Evolutionary conservation across 2,329 filamentous ascomycete genomes (phyloP), one percentile per base, ranked within the genome.

Genomic region (Colletotrichum scovillei): DNA sequence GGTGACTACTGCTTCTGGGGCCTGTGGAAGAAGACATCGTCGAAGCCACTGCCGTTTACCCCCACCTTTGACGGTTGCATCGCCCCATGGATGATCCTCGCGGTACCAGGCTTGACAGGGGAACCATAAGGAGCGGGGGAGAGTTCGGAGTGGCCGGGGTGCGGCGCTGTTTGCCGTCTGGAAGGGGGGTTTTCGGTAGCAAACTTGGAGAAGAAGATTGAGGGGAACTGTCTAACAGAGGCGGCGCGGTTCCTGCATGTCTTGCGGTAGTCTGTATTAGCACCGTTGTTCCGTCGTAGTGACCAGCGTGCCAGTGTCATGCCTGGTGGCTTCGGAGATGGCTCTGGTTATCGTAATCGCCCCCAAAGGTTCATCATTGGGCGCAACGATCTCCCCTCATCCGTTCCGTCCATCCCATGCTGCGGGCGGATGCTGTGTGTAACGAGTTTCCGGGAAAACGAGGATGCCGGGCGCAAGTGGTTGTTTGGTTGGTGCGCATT

Each of bases 161-260:
- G 42, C 52, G 63, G 68, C 57, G 24, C 38, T 67, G 30, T 63
- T 63, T 63, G 57, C 68, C 56, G 67, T 59, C 38, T 56, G 32
- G 52, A 63, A 63, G 69, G 60, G 22, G 24, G 22, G 24, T 65
- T 65, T 14, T 38, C 26, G 28, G 55, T n/a, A 28, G 49, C 19
- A 70, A 49, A 60, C 46, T 73, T 70, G 60, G 67, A 65, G 67
- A 49, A 46, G 38, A 64, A 59, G 59, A 38, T 56, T 70, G 67
- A 73, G 66, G 67, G 67, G 70, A 56, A 62, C 19, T 19, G 35
- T 53, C 42, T 49, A 49, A 49, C 26, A 35, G 46, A 22, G n/a
- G 60, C 56, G 38, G 63, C 56, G 57, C 49, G 62, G 72, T 74
- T 74, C 68, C 68, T 72, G 68, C 72, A 63, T 73, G 58, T 64